Percentiles rank a stretch among this genome's conserved stretches.
phyloP scores from a whole-genome alignment of 129 eudicot genomes.

The Cynara cardunculus region DNA sequence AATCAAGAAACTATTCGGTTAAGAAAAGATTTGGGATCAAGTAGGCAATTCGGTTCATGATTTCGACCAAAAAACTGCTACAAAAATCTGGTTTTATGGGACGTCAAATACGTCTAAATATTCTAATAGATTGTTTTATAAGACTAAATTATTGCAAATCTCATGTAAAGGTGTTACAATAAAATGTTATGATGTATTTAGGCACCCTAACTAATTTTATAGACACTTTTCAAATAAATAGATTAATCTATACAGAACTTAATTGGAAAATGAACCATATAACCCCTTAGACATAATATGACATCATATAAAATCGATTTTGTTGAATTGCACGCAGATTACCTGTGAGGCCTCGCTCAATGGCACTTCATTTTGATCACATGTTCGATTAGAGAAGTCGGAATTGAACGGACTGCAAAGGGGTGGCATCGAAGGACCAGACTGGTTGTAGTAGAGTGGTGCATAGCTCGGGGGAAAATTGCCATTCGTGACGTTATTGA shows the following conservation, averaged over 20 bases:
- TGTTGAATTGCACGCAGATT: neutral
- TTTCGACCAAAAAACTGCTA: neutral
- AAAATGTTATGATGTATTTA: no score
- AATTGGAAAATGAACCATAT: no score
- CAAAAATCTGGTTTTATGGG: neutral
- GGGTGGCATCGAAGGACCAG: slow-evolving; percentile 77
- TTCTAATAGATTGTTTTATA: no score
- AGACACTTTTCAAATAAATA: neutral
- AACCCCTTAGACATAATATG: neutral
- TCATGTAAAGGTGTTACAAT: no score
- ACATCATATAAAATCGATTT: neutral
- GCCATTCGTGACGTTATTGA: slow-evolving; percentile 63
- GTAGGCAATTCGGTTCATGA: neutral
- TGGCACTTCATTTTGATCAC: slow-evolving; percentile 61
- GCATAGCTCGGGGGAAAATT: slow-evolving; percentile 50
- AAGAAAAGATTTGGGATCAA: neutral
- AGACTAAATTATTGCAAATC: neutral
- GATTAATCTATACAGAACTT: no score
- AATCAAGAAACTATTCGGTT: neutral
- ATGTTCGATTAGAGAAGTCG: slow-evolving; percentile 59
- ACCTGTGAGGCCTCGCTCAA: slow-evolving; percentile 72
- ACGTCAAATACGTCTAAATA: neutral
- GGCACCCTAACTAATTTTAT: neutral
- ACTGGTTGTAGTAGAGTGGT: slow-evolving; percentile 82
- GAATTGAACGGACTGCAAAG: slow-evolving; percentile 79